Evolutionary conservation across 2,329 filamentous ascomycete species (phyloP), one percentile per base, ranked within the genome.

Genomic region (Periglandula ipomoeae): DNA sequence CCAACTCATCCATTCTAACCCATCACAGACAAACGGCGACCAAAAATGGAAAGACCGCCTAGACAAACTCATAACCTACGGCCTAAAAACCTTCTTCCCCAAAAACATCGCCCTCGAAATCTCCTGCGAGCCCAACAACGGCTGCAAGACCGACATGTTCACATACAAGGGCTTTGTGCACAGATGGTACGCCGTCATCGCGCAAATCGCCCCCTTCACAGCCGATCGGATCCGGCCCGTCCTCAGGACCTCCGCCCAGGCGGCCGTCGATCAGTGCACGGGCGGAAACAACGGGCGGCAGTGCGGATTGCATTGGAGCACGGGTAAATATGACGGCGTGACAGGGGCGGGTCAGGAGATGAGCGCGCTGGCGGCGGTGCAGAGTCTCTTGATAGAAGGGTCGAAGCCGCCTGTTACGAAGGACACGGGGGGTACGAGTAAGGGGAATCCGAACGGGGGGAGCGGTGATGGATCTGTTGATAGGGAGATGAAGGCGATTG

Each of bases 81-180:
- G 72, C 0, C 53, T 69, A 17, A 52, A 61, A n/a, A 62, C 64
- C 9, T 81, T 82, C 59, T 81, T 82, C 65, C 68, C 70, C 34
- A 65, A 73, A 27, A 71, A 73, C 44, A 71, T 83, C 55, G 77
- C 84, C 58, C 73, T 70, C 40, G 83, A 87, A 59, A 65, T 74
- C 17, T 72, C 79, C 5, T 87, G 84, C 63, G 81, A 85, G 54
- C 56, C 58, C 38, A 65, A 68, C 5, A 58, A 57, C 30, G 75
- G 68, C 4, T 87, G 84, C 66, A 78, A 78, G 54, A 73, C 73
- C 39, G 84, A 86, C 55, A 80, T 84, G 65, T 66, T 75, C 50
- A 75, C 76, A 5, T 84, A 82, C 70, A 83, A 84, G 57, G 80
- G 78, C 13, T 75, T 80, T 44, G 64, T 84, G 19, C 69, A 75